These are phyloP conservation scores for Schoenoplectus tabernaemontani DNA, from an alignment of 202 grass and related monocot species.

Conservation along the genomic window DNA sequence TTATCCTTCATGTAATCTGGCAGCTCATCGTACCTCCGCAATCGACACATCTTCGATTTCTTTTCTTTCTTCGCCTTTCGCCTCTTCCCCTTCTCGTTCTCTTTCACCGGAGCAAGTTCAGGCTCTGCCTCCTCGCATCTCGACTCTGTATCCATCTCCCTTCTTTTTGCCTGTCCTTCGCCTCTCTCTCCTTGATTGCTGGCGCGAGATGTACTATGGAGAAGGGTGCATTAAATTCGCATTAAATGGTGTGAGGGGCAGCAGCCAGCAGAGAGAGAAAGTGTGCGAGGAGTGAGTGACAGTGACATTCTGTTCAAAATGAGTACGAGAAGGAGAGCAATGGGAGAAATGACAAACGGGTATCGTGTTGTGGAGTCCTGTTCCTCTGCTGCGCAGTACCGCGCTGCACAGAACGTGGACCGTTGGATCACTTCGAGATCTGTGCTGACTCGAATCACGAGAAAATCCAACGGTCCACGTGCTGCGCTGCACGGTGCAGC, in stretches of 20 bases:
- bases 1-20: conserved; percentile 99
- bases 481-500: too few relatives aligned
- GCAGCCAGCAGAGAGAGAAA: neutral
- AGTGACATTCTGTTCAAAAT: conserved; percentile 17
- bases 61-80: conserved; percentile 13
- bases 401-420: too few relatives aligned
- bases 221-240: too few relatives aligned
- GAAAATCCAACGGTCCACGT: too few relatives aligned
- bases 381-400: too few relatives aligned
- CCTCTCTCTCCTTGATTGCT: neutral
- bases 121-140: conserved; percentile 6
- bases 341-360: conserved; percentile 15
- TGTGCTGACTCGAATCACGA: too few relatives aligned
- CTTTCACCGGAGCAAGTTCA: too few relatives aligned
- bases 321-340: neutral
- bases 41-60: conserved; percentile 31
- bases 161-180: too few relatives aligned
- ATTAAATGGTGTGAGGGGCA: conserved; percentile 1
- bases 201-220: neutral
- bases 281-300: conserved; percentile 4
- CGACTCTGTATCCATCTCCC: conserved; percentile 14
- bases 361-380: too few relatives aligned
- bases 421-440: too few relatives aligned
- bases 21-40: conserved; percentile 78
- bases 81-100: too few relatives aligned